Conservation (phyloP, 2,329 filamentous ascomycete genomes). For the Triangularia verruculosa region DNA sequence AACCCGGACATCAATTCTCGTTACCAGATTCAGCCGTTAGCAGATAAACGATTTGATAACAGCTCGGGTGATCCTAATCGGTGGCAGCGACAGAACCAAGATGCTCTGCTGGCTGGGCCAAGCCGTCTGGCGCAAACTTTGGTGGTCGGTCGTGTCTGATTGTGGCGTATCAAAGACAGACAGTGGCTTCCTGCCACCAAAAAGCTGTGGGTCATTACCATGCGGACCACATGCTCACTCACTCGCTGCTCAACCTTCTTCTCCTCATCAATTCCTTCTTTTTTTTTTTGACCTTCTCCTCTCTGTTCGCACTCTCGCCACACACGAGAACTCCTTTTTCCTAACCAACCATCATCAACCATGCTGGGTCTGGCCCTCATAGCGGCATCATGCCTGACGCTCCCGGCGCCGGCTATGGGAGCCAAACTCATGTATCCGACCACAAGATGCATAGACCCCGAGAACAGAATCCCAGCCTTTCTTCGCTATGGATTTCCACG, state of each 20-base stretch:
- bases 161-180: too few relatives aligned
- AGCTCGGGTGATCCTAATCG: neutral
- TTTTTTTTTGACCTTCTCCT: neutral
- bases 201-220: neutral
- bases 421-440: neutral
- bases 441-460: neutral
- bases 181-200: neutral
- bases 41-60: too few relatives aligned
- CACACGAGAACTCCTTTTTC: neutral
- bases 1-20: too few relatives aligned
- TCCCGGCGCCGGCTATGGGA: neutral
- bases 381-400: neutral
- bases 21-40: too few relatives aligned
- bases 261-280: neutral
- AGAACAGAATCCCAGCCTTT: neutral
- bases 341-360: neutral
- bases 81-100: neutral
- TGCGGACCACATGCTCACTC: too few relatives aligned
- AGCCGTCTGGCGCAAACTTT: too few relatives aligned
- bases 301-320: neutral
- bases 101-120: too few relatives aligned
- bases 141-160: neutral
- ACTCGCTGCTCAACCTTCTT: too few relatives aligned
- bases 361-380: neutral
- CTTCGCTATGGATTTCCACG: slow-evolving; percentile 5